Percentiles rank a stretch among this genome's conserved stretches.
Conservation (phyloP, 805 yeast species). For the Tetrapisispora taiwanensis region DNA sequence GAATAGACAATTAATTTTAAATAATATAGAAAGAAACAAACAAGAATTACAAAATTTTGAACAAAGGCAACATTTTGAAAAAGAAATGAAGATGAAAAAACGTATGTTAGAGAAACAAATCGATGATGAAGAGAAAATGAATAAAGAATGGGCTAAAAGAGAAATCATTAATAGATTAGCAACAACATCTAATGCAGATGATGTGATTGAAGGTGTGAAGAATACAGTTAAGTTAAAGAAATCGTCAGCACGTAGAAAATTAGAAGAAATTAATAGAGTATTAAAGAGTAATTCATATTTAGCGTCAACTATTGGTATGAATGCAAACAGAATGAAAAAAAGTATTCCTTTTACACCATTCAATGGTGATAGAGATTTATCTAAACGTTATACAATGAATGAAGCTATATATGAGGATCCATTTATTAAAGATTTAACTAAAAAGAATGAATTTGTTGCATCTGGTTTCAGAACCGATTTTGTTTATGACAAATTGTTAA, state of each 20-base stretch:
- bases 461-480: slow-evolving; percentile 71
- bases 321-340: slow-evolving; percentile 23
- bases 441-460: slow-evolving; percentile 61
- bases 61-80: slow-evolving; percentile 57
- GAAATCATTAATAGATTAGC: slow-evolving; percentile 48
- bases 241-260: slow-evolving; percentile 50
- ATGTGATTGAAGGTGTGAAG: slow-evolving; percentile 43
- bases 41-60: slow-evolving; percentile 60
- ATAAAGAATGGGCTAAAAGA: slow-evolving; percentile 45
- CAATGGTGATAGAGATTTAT: slow-evolving; percentile 69
- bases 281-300: slow-evolving; percentile 30
- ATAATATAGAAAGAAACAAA: slow-evolving; percentile 63
- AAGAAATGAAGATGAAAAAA: slow-evolving; percentile 45
- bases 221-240: slow-evolving; percentile 46
- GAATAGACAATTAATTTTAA: slow-evolving; percentile 64
- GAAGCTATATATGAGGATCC: slow-evolving; percentile 49
- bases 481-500: slow-evolving; percentile 66
- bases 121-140: slow-evolving; percentile 46
- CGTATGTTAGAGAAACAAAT: slow-evolving; percentile 51
- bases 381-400: slow-evolving; percentile 40
- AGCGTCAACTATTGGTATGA: slow-evolving; percentile 12
- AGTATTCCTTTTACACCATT: slow-evolving; percentile 83
- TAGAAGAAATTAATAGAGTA: slow-evolving; percentile 33
- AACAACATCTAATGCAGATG: slow-evolving; percentile 29
- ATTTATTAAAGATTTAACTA: slow-evolving; percentile 40